Evolutionary conservation across 257 asterid genomes (phyloP).

Genomic region (Rubia yunnanensis): DNA sequence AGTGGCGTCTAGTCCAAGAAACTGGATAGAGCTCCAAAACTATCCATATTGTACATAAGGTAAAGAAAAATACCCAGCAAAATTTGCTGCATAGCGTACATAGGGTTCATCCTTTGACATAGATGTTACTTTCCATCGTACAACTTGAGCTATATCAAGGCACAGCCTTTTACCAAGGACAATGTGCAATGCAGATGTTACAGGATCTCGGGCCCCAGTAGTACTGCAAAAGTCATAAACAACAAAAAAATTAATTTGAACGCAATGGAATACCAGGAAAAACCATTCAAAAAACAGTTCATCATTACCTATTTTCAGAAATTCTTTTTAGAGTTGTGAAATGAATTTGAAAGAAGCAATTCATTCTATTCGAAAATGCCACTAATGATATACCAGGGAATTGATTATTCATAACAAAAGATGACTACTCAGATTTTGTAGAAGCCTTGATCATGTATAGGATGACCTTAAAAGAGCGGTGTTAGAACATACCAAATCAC

Average conservation of each 20-base stretch:
- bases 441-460: too few relatives aligned
- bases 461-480: slow-evolving; percentile 5
- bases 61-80: slow-evolving; percentile 66
- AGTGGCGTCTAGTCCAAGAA: background rate
- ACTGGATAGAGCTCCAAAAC: too few relatives aligned
- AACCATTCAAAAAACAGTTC: background rate
- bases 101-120: slow-evolving; percentile 69
- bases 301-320: background rate
- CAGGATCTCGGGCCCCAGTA: slow-evolving; percentile 91
- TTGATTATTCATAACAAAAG: background rate
- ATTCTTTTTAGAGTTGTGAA: background rate
- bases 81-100: slow-evolving; percentile 98
- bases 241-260: slow-evolving; percentile 4
- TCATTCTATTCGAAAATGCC: slow-evolving; percentile 4
- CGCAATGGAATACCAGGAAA: slow-evolving; percentile 7
- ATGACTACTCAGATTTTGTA: background rate
- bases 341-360: background rate
- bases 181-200: slow-evolving; percentile 88
- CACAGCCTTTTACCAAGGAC: slow-evolving; percentile 76
- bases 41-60: too few relatives aligned
- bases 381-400: background rate
- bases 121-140: slow-evolving; percentile 75
- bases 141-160: slow-evolving; percentile 93
- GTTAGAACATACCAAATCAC: slow-evolving; percentile 62
- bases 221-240: slow-evolving; percentile 56